phyloP scores from a whole-genome alignment of 108 stramenopile species.

The Hondaea fermentalgiana region DNA sequence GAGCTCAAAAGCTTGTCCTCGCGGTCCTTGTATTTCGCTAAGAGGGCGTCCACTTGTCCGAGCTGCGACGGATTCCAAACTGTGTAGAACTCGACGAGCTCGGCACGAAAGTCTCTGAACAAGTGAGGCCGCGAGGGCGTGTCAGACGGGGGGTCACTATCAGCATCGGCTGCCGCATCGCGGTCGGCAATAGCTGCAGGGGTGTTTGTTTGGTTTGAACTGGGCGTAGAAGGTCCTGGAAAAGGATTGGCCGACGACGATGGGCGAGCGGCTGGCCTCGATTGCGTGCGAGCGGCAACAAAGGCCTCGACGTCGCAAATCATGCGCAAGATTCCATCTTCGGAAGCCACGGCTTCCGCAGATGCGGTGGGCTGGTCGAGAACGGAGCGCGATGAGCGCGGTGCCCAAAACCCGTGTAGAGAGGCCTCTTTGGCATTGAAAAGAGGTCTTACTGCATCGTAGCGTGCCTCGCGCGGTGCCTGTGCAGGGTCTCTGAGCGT shows the following conservation, averaged over 20 bases:
- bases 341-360: not conserved
- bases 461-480: not conserved
- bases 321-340: not conserved
- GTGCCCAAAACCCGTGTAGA: not conserved
- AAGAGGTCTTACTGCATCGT: not conserved
- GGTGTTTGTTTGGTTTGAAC: too few relatives aligned
- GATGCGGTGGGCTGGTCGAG: not conserved
- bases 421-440: not conserved
- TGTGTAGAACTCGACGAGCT: not conserved
- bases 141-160: not conserved
- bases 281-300: not conserved
- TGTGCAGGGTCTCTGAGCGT: not conserved
- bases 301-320: not conserved
- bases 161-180: not conserved
- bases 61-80: conserved; percentile 2
- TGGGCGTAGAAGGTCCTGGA: too few relatives aligned
- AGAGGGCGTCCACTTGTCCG: not conserved
- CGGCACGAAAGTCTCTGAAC: not conserved
- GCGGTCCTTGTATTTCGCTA: not conserved
- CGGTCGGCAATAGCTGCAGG: too few relatives aligned
- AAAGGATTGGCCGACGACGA: too few relatives aligned
- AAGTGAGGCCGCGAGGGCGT: not conserved
- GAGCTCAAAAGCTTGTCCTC: not conserved
- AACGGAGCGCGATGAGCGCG: not conserved
- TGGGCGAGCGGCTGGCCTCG: too few relatives aligned